A percentile compares a stretch with the other conserved stretches of the same genome.
Conservation (phyloP, 2,329 filamentous ascomycete genomes). For the Blumeria hordei region DNA sequence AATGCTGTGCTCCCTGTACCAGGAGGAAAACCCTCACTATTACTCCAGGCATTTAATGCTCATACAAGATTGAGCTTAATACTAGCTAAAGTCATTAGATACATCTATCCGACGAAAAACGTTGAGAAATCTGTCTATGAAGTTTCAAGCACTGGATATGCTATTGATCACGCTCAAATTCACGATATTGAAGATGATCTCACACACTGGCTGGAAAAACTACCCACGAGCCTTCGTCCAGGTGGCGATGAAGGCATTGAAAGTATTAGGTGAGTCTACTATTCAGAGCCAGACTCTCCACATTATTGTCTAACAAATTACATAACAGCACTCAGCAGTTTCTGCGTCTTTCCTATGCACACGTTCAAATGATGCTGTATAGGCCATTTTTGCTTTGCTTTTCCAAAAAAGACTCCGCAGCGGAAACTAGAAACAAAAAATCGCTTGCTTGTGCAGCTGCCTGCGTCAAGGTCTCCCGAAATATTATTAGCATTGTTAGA, state of each 20-base stretch:
- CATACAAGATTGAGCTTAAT: slow-evolving; percentile 39
- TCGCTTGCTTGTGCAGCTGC: slow-evolving; percentile 52
- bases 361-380: slow-evolving; percentile 65
- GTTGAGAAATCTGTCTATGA: slow-evolving; percentile 22
- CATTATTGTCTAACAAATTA: slow-evolving; percentile 6
- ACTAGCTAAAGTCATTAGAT: slow-evolving; percentile 37
- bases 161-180: slow-evolving; percentile 37
- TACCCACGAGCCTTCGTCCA: slow-evolving; percentile 58
- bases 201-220: slow-evolving; percentile 34
- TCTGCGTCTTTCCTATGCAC: slow-evolving; percentile 55
- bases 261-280: slow-evolving; percentile 40
- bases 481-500: slow-evolving; percentile 58
- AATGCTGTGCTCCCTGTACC: slow-evolving; percentile 27
- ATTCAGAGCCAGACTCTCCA: not conserved
- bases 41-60: slow-evolving; percentile 41
- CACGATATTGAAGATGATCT: slow-evolving; percentile 40
- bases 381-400: slow-evolving; percentile 67
- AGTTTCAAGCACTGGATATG: slow-evolving; percentile 19
- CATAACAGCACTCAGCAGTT: slow-evolving; percentile 37
- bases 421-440: slow-evolving; percentile 34
- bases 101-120: slow-evolving; percentile 28
- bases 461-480: slow-evolving; percentile 32
- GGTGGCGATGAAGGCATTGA: slow-evolving; percentile 53
- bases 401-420: slow-evolving; percentile 33
- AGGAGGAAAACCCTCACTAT: slow-evolving; percentile 25